phyloP scores from a whole-genome alignment of 768 basidiomycete genomes.

The Leccinum rimulosum region DNA sequence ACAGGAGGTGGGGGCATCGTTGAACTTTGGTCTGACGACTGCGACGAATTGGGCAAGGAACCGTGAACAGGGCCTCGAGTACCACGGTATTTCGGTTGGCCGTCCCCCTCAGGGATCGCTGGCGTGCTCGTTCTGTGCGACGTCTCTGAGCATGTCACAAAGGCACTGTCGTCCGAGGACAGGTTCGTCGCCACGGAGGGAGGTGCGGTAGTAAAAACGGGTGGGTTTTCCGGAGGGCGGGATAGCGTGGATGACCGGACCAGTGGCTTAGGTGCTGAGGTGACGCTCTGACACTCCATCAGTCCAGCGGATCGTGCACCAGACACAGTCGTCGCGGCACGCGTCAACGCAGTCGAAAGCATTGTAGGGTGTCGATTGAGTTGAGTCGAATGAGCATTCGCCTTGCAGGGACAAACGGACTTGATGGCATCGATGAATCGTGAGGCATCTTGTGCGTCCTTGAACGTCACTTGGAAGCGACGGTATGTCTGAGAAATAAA shows the following conservation, averaged over 20 bases:
- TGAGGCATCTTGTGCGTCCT: constrained; percentile 43
- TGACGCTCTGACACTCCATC: constrained; percentile 6
- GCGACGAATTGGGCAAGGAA: constrained; percentile 34
- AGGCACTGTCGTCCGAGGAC: constrained; percentile 29
- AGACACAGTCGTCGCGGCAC: constrained; percentile 12
- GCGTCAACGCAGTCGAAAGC: constrained; percentile 14
- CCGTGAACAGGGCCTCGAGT: constrained; percentile 6
- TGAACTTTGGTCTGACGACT: constrained; percentile 26
- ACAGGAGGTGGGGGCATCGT: constrained; percentile 33
- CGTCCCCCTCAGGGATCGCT: background rate
- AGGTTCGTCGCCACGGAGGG: constrained; percentile 9
- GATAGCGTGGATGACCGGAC: constrained; percentile 1
- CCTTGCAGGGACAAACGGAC: constrained; percentile 72
- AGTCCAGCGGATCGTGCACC: background rate
- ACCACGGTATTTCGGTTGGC: background rate
- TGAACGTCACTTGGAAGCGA: constrained; percentile 75
- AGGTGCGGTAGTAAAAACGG: constrained; percentile 1
- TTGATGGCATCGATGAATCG: constrained; percentile 64
- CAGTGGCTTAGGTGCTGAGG: background rate
- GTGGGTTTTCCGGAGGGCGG: background rate
- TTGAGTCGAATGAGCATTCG: constrained; percentile 39
- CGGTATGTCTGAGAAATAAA: constrained; percentile 53
- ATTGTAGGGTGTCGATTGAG: constrained; percentile 19
- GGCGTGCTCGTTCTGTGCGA: constrained; percentile 10
- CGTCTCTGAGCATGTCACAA: constrained; percentile 28